Percentiles rank a stretch among this genome's conserved stretches.
Evolutionary conservation across 192 early-diverging fungal genomes (phyloP).

Genomic region (Coemansia sp.): DNA sequence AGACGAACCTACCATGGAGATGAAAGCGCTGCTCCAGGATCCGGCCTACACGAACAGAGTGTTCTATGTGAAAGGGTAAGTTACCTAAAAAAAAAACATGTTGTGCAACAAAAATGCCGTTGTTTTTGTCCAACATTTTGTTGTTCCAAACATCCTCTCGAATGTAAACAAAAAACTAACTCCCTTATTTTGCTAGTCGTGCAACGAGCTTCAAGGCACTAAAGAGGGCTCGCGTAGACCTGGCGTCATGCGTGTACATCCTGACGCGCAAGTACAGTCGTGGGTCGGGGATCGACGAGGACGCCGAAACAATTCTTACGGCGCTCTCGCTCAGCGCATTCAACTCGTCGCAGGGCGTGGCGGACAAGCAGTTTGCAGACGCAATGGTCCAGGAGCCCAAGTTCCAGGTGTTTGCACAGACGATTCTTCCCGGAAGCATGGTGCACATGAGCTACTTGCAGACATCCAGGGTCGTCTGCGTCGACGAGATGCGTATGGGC

Average conservation of each 20-base stretch:
- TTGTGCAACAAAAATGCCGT: neutral
- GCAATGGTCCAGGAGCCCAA: neutral
- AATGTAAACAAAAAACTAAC: too few species aligned
- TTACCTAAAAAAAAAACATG: neutral
- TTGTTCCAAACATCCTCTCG: neutral
- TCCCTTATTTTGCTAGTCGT: slow-evolving; percentile 17
- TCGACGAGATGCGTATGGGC: slow-evolving; percentile 55
- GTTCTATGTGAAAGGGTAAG: slow-evolving; percentile 51
- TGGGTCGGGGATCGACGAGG: slow-evolving; percentile 35
- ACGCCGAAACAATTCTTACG: slow-evolving; percentile 45
- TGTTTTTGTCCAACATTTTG: neutral
- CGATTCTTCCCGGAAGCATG: slow-evolving; percentile 40
- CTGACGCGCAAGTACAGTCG: slow-evolving; percentile 38
- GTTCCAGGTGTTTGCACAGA: slow-evolving; percentile 51
- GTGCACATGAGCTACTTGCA: slow-evolving; percentile 43
- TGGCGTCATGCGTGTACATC: slow-evolving; percentile 53
- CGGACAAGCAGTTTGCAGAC: neutral
- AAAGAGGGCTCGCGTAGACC: slow-evolving; percentile 30
- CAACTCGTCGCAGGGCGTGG: slow-evolving; percentile 4
- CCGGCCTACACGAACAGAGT: slow-evolving; percentile 50
- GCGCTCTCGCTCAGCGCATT: slow-evolving; percentile 47
- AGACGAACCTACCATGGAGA: slow-evolving; percentile 43
- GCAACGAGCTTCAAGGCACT: slow-evolving; percentile 46
- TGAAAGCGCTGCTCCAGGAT: slow-evolving; percentile 39
- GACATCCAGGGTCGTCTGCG: slow-evolving; percentile 35